These are phyloP conservation scores for Neofusicoccum sp. DNA, from an alignment of 2,329 filamentous ascomycete species.

Conservation along the genomic window DNA sequence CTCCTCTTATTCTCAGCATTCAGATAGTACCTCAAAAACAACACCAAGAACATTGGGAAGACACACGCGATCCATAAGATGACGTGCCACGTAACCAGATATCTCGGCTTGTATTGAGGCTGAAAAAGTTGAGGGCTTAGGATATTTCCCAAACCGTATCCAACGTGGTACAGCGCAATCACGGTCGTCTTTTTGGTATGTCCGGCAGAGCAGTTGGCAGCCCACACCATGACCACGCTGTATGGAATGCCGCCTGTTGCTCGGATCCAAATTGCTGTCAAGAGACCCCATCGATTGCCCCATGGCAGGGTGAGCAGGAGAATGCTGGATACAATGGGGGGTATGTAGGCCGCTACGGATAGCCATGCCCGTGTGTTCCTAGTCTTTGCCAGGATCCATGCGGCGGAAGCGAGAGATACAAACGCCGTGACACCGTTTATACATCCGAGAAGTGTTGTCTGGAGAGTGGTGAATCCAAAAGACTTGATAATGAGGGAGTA, in stretches of 20 bases:
- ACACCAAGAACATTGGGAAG: constrained; percentile 40
- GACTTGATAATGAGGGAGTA: constrained; percentile 42
- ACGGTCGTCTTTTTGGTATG: constrained; percentile 47
- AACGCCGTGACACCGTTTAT: constrained; percentile 25
- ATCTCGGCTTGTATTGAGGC: constrained; percentile 25
- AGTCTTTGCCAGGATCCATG: constrained; percentile 30
- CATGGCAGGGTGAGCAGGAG: constrained; percentile 38
- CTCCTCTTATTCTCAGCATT: constrained; percentile 41
- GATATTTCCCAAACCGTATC: constrained; percentile 37
- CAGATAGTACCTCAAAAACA: constrained; percentile 43
- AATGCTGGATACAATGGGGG: constrained; percentile 37
- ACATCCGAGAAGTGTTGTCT: constrained; percentile 34
- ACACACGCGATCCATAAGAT: constrained; percentile 38
- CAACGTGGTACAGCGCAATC: constrained; percentile 41
- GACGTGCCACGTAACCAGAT: constrained; percentile 32
- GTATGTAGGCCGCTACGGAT: constrained; percentile 35
- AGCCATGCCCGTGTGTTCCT: constrained; percentile 30
- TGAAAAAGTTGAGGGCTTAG: constrained; percentile 40
- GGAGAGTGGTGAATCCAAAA: constrained; percentile 42
- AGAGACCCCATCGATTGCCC: constrained; percentile 39
- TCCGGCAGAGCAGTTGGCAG: constrained; percentile 19
- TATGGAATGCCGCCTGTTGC: constrained; percentile 29
- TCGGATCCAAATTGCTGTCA: constrained; percentile 40
- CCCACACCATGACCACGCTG: constrained; percentile 20
- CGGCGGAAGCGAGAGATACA: constrained; percentile 29